phyloP scores from a whole-genome alignment of 2,329 filamentous ascomycete genomes.

The Trichoderma polysporum region DNA sequence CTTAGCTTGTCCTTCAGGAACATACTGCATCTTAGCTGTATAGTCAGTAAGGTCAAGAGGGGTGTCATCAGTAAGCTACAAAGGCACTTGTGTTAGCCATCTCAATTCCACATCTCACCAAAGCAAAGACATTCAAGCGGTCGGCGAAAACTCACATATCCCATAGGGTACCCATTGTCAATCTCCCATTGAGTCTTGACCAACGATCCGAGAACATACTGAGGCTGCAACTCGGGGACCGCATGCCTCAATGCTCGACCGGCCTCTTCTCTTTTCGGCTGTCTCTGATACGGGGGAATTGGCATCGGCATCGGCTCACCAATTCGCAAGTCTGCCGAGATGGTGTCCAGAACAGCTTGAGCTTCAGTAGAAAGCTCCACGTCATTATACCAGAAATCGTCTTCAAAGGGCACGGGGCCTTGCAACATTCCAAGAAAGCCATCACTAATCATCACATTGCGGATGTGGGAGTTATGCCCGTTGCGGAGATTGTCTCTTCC shows the following conservation, averaged over 20 bases:
- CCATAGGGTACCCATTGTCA: conserved; percentile 1
- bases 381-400: no score
- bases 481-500: not conserved
- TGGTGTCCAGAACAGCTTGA: not conserved
- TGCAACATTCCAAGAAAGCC: conserved; percentile 1
- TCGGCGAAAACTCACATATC: not conserved
- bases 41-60: not conserved
- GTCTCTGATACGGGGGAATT: not conserved
- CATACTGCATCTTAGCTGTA: not conserved
- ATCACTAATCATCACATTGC: not conserved
- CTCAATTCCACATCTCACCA: not conserved
- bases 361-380: not conserved
- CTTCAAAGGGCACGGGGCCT: not conserved
- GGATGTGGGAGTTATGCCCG: not conserved
- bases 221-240: not conserved
- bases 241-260: not conserved
- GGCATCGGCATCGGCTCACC: not conserved
- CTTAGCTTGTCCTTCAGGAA: not conserved
- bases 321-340: not conserved
- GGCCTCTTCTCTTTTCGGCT: not conserved
- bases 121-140: not conserved
- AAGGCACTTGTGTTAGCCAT: not conserved
- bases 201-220: not conserved
- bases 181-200: conserved; percentile 4
- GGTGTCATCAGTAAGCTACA: not conserved